These are phyloP conservation scores for Trichoderma sp. DNA, from an alignment of 2,329 filamentous ascomycete species.

Conservation along the genomic window DNA sequence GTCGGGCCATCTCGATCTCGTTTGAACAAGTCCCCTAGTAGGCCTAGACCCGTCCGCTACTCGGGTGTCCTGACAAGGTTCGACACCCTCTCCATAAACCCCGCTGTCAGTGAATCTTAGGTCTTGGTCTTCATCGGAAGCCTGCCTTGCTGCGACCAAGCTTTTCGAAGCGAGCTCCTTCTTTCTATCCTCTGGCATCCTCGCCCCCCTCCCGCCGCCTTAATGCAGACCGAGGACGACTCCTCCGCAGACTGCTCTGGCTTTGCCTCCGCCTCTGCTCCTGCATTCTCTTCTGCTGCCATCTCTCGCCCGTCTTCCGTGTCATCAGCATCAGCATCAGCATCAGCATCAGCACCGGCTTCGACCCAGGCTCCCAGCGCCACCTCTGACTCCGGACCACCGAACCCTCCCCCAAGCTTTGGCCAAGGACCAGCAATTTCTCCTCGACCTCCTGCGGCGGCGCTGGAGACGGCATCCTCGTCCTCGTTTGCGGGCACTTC, in stretches of 20 bases:
- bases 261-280: conserved; percentile 28
- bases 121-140: conserved; percentile 26
- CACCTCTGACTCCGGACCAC: neutral
- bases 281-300: neutral
- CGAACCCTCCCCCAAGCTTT: conserved; percentile 2
- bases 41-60: conserved; percentile 21
- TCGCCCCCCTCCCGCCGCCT: conserved; percentile 34
- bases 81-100: conserved; percentile 21
- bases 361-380: conserved; percentile 12
- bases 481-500: neutral
- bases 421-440: conserved; percentile 16
- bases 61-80: conserved; percentile 4
- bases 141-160: conserved; percentile 2
- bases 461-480: neutral
- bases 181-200: conserved; percentile 13
- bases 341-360: neutral
- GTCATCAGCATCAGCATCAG: neutral
- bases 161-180: conserved; percentile 9
- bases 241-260: conserved; percentile 26
- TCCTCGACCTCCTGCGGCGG: conserved; percentile 10
- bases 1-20: conserved; percentile 28
- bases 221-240: conserved; percentile 39
- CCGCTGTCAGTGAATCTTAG: conserved; percentile 22
- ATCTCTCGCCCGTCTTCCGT: conserved; percentile 22
- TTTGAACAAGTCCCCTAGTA: conserved; percentile 3